phyloP scores from a whole-genome alignment of 495 filamentous ascomycete genomes.

The Emericellopsis terricola region DNA sequence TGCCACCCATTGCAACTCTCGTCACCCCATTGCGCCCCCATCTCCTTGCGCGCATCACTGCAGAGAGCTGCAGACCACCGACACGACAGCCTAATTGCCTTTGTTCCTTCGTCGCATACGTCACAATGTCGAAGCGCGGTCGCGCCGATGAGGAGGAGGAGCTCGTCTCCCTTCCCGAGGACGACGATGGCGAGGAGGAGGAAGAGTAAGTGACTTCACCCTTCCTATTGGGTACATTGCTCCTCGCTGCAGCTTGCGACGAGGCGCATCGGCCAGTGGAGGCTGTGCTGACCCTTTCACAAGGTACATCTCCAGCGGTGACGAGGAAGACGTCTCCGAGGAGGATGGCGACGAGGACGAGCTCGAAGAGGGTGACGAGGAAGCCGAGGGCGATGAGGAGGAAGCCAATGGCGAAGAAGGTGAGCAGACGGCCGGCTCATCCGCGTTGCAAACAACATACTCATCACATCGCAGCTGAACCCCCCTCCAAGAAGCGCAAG shows the following conservation, averaged over 20 bases:
- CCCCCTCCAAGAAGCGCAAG: constrained; percentile 17
- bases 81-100: no score
- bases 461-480: constrained; percentile 5
- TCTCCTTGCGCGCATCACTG: neutral
- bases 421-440: constrained; percentile 4
- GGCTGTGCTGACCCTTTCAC: neutral
- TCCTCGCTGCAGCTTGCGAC: constrained; percentile 4
- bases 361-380: constrained; percentile 13
- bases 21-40: neutral
- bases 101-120: no score
- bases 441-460: neutral
- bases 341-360: constrained; percentile 22
- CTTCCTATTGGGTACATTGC: no score
- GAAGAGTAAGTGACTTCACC: constrained; percentile 32
- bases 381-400: constrained; percentile 8
- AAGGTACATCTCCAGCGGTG: constrained; percentile 6
- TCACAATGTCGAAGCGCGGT: constrained; percentile 28
- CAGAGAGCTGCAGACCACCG: neutral
- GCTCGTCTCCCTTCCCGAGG: constrained; percentile 30
- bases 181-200: constrained; percentile 30
- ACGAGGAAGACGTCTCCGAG: constrained; percentile 15
- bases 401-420: constrained; percentile 13
- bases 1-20: neutral
- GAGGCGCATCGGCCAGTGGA: no score
- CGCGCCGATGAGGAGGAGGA: constrained; percentile 27